Conservation (phyloP, 768 basidiomycete species). For the Calocera cornea region DNA sequence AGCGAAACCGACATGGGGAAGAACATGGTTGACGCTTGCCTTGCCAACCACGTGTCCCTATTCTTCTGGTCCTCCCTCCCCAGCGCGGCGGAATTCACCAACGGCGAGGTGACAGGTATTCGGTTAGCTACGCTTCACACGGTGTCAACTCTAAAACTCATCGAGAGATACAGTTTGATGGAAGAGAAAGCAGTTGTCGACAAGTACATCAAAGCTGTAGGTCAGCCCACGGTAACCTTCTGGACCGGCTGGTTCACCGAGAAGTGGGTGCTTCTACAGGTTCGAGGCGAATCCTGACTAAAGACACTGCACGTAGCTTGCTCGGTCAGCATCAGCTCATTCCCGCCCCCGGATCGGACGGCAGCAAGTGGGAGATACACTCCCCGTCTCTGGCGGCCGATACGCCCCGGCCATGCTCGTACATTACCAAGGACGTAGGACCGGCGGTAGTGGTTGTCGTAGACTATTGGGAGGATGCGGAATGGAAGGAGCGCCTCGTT, state of each 20-base stretch:
- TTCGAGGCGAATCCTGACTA: neutral
- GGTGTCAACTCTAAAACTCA: no score
- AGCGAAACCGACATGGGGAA: slow-evolving; percentile 15
- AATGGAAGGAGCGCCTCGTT: neutral
- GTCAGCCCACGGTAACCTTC: neutral
- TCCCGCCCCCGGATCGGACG: neutral
- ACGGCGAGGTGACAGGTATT: neutral
- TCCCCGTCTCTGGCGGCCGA: neutral
- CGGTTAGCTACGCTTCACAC: no score
- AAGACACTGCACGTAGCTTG: neutral
- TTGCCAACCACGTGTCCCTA: slow-evolving; percentile 18
- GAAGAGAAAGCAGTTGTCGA: neutral
- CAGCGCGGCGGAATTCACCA: neutral
- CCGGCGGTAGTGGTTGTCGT: neutral
- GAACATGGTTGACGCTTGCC: slow-evolving; percentile 19
- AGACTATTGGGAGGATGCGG: neutral
- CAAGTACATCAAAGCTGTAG: neutral
- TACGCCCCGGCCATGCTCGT: neutral
- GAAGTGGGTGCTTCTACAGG: neutral
- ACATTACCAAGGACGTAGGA: neutral
- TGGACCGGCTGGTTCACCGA: neutral
- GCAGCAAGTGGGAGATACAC: neutral
- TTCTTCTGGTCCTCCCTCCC: slow-evolving; percentile 15
- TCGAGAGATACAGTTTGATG: neutral
- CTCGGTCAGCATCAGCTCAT: neutral